Evolutionary conservation across 768 basidiomycete species (phyloP), one percentile per base, ranked within the genome.

Genomic region (Lepiota brunneoincarnata): DNA sequence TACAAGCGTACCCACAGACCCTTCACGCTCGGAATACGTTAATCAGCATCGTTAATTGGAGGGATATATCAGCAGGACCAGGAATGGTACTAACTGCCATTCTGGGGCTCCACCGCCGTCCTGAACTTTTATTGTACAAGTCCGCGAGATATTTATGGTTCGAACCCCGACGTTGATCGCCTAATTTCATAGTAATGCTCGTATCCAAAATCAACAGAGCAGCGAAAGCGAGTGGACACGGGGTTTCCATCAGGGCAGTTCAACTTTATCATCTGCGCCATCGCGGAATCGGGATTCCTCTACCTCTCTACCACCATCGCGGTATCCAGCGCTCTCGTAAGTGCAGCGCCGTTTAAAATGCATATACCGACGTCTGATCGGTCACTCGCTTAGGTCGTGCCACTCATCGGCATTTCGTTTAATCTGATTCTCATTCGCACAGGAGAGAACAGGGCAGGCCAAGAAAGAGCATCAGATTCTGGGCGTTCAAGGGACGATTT

Each of bases 231-330:
- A 6, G 24, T 15, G 26, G 24, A 28, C 15, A 45, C 15, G 26
- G 15, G n/a, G n/a, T n/a, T 11, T 15, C 15, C 12, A 39, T 23
- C 47, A 21, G 37, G 37, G 17, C 31, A 48, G 21, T 44, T 58
- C 26, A 47, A 26, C 18, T 41, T 49, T 26, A 34, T 43, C 6
- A 49, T 54, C 20, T 35, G 52, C 3, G 36, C 54, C 11, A 21
- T 58, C 3, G 48, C 40, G 18, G 52, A 54, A 23, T 58, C 57
- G 0, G 52, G 54, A 18, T 15, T 37, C 6, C 15, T 56, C 2
- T 51, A 56, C 24, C 35, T 56, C 6, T 23, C 35, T 2, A 45
- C 50, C 12, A 49, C 26, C 11, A 41, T 55, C 18, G 35, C 53
- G 6, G 40, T 55, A 43, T 18, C 31, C 26, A 26, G 42, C 15